These are phyloP conservation scores for Prunus davidiana DNA, from an alignment of 306 rosid species.

Conservation along the genomic window DNA sequence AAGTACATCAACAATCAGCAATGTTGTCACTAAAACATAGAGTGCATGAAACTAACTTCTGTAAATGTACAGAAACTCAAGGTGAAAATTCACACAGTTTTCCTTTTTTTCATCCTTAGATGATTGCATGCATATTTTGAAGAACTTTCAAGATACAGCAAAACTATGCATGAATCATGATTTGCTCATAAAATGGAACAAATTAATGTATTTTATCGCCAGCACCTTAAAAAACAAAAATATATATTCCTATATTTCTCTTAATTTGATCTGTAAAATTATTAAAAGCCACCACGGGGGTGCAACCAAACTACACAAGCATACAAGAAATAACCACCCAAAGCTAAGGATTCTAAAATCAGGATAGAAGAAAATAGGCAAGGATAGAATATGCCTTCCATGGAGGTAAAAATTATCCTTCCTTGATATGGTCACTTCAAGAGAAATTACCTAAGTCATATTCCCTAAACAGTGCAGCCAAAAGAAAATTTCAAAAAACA, in stretches of 20 bases:
- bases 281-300: not conserved
- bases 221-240: not conserved
- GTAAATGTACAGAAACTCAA: not conserved
- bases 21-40: not conserved
- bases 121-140: not conserved
- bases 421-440: not conserved
- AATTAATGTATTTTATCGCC: not conserved
- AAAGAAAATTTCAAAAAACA: not conserved
- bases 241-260: not conserved
- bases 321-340: not conserved
- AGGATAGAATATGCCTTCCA: not conserved
- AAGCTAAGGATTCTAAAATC: not conserved
- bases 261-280: not conserved
- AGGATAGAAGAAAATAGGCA: not conserved
- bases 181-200: not conserved
- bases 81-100: not conserved
- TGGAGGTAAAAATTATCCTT: not conserved
- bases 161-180: not conserved
- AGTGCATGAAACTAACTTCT: not conserved
- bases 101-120: not conserved
- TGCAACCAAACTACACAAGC: not conserved
- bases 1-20: not conserved
- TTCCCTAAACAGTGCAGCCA: not conserved
- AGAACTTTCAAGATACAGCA: not conserved
- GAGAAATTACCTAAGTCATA: not conserved